Evolutionary conservation across 1,284 basidiomycete genomes (phyloP), one percentile per base, ranked within the genome.

Genomic region (Papiliotrema fonsecae): DNA sequence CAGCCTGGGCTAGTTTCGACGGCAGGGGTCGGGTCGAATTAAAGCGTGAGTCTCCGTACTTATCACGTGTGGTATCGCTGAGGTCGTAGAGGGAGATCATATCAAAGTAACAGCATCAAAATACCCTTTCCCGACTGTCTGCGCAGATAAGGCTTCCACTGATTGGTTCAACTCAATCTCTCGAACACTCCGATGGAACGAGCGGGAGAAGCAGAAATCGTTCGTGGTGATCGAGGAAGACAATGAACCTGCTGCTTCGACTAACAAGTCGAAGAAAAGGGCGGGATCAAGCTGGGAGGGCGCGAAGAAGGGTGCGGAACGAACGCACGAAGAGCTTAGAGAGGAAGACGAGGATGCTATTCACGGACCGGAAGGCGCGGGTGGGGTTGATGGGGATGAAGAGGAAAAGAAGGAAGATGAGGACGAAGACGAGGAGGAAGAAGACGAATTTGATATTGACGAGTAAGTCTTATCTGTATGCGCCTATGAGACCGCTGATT

Each of bases 111-210:
- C 88, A 0, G 96, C 96, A 0, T 97, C 93, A 4, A 91, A 87
- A 67, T 99, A 93, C 72, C 96, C 96, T 4, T 98, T 98, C 80
- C 96, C 96, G 0, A 98, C 96, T 1, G 91, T 99, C 5, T 97
- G 92, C 67, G 90, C 90, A 10, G 90, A 97, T 67, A 96, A 94
- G 58, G 93, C 97, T 70, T 93, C 88, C 6, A 91, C 87, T 3
- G 94, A 98, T 69, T 99, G 96, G 96, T 98, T 99, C 82, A 84
- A 90, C 55, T 82, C 92, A 10, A 98, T 97, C 56, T 88, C 87
- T 27, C 81, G 92, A n/a, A 97, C 92, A 7, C 79, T 97, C 47
- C 91, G 93, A 69, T 97, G 92, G 90, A 97, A 97, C 75, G 92
- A 98, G 71, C 84, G 96, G 19, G 91, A 97, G 72, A 82, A 91